Base-by-base conservation (phyloP, 2,329 filamentous ascomycete species). In the Zasmidium citrigriseum region DNA sequence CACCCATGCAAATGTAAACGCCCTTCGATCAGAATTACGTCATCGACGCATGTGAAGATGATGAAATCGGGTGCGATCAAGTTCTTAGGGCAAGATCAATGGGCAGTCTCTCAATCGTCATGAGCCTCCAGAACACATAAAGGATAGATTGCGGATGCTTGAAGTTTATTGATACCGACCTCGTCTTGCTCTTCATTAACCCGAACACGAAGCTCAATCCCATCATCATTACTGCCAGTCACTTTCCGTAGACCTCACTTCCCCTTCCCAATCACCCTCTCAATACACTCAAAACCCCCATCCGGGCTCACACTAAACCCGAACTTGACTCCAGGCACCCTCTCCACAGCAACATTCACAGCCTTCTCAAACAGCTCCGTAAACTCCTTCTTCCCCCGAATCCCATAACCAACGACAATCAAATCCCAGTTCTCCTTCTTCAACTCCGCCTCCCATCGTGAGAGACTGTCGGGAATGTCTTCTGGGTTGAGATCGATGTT, bases 331-430 rank as follows among this genome's bases (percentile, higher is more conserved):
- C 20, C 24, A 18, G 63, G 61, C 22, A 21, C 41, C 9, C 57
- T 7, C 24, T 56, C 54, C 22, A 55, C 49, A 44, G 41, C 47
- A 22, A 52, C 11, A 50, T 65, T 64, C 3, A 64, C 54, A 11
- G 52, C 52, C n/a, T 52, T 55, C 50, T 65, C 63, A 46, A 63
- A 65, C 23, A 63, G 24, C 16, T 48, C 46, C 51, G 63, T 63
- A 27, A 59, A 59, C 7, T 59, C 59, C 52, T 58, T 51, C 21
- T 60, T 60, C 0, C 58, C 63, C 21, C 63, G 22, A 4, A 65
- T 46, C 1, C 61, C 61, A 29, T 47, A 65, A 0, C 61, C 61
- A 21, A 65, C 56, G 24, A 61, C 41, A 24, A 64, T 58, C 4
- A 58, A 44, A 18, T 64, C 59, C 20, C 25, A 65, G 14, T 57